Conservation (phyloP, 768 basidiomycete species). For the Suillus hirtellus region DNA sequence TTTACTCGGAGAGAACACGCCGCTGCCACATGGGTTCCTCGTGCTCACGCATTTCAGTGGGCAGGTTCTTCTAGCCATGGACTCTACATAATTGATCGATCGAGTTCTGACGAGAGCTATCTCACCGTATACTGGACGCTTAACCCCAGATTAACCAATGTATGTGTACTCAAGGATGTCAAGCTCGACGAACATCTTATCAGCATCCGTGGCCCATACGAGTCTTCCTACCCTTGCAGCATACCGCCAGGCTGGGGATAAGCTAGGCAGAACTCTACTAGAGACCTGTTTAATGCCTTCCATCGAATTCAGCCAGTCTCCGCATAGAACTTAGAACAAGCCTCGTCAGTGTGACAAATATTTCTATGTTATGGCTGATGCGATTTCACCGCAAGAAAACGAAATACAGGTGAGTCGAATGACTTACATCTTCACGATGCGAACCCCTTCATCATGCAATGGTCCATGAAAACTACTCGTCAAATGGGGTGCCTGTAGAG, state of each 20-base stretch:
- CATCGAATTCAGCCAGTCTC: neutral
- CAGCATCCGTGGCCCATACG: neutral
- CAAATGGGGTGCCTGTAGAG: neutral
- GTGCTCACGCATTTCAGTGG: neutral
- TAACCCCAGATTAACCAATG: neutral
- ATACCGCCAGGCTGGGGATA: neutral
- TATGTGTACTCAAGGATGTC: neutral
- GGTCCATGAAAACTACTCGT: neutral
- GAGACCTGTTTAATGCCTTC: neutral
- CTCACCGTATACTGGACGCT: neutral
- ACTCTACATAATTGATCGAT: neutral
- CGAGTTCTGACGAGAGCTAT: neutral
- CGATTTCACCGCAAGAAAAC: neutral
- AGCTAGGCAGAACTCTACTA: neutral
- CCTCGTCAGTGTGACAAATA: neutral
- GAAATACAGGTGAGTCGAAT: neutral
- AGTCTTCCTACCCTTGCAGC: neutral
- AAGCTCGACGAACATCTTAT: neutral
- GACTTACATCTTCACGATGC: neutral
- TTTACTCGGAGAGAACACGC: neutral
- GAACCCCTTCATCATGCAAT: neutral
- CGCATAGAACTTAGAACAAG: neutral
- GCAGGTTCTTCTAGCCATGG: neutral
- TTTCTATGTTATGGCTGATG: neutral
- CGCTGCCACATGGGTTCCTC: neutral